phyloP scores from a whole-genome alignment of 345 rosid genomes.

The Pistacia vera region DNA sequence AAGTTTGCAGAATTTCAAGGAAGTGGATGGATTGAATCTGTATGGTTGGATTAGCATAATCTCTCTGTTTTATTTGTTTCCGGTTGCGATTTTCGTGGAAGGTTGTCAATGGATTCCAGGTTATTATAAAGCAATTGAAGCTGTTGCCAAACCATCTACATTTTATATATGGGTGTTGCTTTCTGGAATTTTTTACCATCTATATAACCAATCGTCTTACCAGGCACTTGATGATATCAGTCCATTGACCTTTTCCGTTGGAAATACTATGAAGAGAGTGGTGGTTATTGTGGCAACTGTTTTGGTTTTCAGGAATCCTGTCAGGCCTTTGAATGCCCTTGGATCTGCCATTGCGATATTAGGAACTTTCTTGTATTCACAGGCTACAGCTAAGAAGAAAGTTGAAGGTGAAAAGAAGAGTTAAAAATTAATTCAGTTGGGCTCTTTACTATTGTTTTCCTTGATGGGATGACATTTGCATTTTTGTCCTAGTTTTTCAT shows the following conservation, averaged over 20 bases:
- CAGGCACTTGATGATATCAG: constrained; percentile 97
- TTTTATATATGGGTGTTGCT: constrained; percentile 90
- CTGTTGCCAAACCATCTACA: constrained; percentile 65
- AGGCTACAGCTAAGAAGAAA: constrained; percentile 73
- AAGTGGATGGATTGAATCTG: constrained; percentile 85
- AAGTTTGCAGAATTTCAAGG: constrained; percentile 79
- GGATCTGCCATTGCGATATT: constrained; percentile 90
- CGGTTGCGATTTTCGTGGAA: constrained; percentile 84
- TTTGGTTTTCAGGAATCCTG: constrained; percentile 90
- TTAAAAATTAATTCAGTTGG: constrained; percentile 20
- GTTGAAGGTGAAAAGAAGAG: constrained; percentile 49
- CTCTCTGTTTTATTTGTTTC: constrained; percentile 73
- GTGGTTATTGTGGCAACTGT: constrained; percentile 92
- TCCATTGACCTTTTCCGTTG: constrained; percentile 87
- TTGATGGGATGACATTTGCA: constrained; percentile 1
- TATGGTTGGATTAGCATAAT: constrained; percentile 86
- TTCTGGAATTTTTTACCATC: constrained; percentile 87
- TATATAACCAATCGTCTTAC: constrained; percentile 90
- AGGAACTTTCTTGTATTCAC: constrained; percentile 90
- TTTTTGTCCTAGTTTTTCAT: neutral
- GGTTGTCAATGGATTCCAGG: constrained; percentile 93
- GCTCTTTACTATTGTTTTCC: neutral
- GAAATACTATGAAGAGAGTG: constrained; percentile 94
- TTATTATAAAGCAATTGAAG: constrained; percentile 69
- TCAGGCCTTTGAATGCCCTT: constrained; percentile 88